Evolutionary conservation across 768 basidiomycete species (phyloP).

Genomic region (Tricholoma flavovirens): DNA sequence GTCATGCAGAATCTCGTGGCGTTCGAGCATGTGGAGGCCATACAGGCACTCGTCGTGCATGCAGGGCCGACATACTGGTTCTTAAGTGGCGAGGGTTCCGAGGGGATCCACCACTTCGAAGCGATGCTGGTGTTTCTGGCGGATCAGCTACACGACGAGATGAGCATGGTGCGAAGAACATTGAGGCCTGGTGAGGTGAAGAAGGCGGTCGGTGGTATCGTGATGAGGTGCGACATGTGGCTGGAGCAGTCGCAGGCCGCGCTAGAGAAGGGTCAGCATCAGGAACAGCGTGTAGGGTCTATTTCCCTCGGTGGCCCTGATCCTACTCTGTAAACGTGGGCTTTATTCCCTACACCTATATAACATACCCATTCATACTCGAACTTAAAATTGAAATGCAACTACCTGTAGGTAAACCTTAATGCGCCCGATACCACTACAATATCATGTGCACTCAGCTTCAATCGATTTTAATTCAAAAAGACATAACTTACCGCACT

Average conservation of each 20-base stretch:
- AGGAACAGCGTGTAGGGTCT: not conserved
- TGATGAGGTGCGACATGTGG: slow-evolving; percentile 1
- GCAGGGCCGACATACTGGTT: slow-evolving; percentile 14
- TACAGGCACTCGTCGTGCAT: slow-evolving; percentile 9
- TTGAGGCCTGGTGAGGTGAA: not conserved
- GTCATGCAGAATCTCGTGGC: slow-evolving; percentile 14
- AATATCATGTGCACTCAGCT: too few species aligned
- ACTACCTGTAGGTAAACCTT: too few species aligned
- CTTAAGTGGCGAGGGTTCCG: slow-evolving; percentile 9
- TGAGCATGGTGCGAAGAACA: not conserved
- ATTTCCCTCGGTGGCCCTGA: not conserved
- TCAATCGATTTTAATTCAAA: too few species aligned
- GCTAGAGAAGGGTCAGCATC: not conserved
- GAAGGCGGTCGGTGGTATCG: not conserved
- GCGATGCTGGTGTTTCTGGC: not conserved
- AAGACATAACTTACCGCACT: too few species aligned
- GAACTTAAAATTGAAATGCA: too few species aligned
- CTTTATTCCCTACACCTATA: too few species aligned
- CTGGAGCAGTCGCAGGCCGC: not conserved
- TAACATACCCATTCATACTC: too few species aligned
- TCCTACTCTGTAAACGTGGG: not conserved
- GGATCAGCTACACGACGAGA: slow-evolving; percentile 1
- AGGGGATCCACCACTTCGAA: not conserved
- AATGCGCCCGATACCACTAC: too few species aligned
- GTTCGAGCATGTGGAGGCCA: slow-evolving; percentile 14